Conservation (phyloP, 768 basidiomycete species). For the Pisolithus sp. region DNA sequence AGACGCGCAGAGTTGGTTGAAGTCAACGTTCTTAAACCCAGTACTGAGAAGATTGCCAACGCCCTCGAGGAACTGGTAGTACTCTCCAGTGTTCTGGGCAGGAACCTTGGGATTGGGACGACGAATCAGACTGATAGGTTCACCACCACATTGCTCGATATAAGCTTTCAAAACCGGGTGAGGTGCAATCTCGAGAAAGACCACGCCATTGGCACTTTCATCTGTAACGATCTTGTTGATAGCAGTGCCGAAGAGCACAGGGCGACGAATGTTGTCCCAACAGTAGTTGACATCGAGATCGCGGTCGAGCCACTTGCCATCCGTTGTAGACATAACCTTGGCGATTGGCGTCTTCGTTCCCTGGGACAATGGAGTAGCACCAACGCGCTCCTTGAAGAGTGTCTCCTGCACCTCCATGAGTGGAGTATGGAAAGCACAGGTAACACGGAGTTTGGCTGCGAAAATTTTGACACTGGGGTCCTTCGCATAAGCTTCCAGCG, state of each 20-base stretch:
- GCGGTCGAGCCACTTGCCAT: constrained; percentile 28
- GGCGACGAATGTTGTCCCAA: constrained; percentile 32
- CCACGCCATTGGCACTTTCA: constrained; percentile 21
- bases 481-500: constrained; percentile 20
- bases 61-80: constrained; percentile 28
- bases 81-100: constrained; percentile 28
- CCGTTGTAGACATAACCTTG: constrained; percentile 31
- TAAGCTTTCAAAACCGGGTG: constrained; percentile 31
- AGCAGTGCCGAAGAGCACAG: constrained; percentile 29
- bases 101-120: constrained; percentile 27
- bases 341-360: constrained; percentile 16
- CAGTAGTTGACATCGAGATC: constrained; percentile 23
- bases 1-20: constrained; percentile 21
- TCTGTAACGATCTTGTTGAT: constrained; percentile 27
- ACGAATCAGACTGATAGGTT: constrained; percentile 22
- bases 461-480: constrained; percentile 24
- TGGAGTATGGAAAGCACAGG: constrained; percentile 30
- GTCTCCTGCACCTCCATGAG: constrained; percentile 30
- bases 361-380: constrained; percentile 11
- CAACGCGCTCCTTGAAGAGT: constrained; percentile 22
- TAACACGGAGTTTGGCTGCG: constrained; percentile 24
- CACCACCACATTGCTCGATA: constrained; percentile 30
- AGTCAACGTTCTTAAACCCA: constrained; percentile 26
- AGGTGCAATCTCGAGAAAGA: constrained; percentile 28
- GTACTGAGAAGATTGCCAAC: constrained; percentile 24